phyloP scores from a whole-genome alignment of 225 moss, liverwort and hornwort genomes.

The Marchantia paleacea region DNA sequence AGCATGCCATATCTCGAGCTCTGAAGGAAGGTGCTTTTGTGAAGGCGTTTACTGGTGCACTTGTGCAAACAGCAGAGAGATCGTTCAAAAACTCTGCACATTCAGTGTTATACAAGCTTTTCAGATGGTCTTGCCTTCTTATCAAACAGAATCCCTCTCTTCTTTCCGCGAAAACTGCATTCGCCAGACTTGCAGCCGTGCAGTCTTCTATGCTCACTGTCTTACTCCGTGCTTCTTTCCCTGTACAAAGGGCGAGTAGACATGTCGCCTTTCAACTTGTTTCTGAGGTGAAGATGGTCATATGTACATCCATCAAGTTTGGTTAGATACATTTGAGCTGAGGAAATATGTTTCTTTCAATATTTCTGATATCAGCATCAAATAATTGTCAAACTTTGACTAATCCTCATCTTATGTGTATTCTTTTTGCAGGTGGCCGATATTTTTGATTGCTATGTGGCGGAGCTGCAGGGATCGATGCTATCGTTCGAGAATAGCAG shows the following conservation, averaged over 20 bases:
- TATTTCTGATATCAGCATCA: neutral
- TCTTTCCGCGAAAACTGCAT: conserved; percentile 75
- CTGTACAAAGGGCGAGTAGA: conserved; percentile 57
- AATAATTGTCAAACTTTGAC: neutral
- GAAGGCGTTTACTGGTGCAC: conserved; percentile 74
- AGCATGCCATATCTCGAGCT: conserved; percentile 56
- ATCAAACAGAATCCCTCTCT: conserved; percentile 61
- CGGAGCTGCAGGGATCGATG: conserved; percentile 62
- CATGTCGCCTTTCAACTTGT: conserved; percentile 60
- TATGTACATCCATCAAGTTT: neutral
- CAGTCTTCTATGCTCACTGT: conserved; percentile 73
- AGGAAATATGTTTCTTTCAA: neutral
- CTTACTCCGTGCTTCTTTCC: conserved; percentile 58
- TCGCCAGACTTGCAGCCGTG: conserved; percentile 65
- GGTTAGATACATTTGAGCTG: neutral
- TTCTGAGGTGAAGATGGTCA: conserved; percentile 46
- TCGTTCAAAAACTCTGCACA: conserved; percentile 51
- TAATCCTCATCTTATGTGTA: neutral
- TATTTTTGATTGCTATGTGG: conserved; percentile 65
- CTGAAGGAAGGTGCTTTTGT: conserved; percentile 72
- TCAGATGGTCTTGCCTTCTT: conserved; percentile 92
- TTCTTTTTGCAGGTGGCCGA: conserved; percentile 52
- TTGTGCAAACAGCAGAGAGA: conserved; percentile 78
- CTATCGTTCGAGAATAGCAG: conserved; percentile 57
- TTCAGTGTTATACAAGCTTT: conserved; percentile 70